Evolutionary conservation across 2,329 filamentous ascomycete genomes (phyloP).

Genomic region (Aspergillus brasiliensis): DNA sequence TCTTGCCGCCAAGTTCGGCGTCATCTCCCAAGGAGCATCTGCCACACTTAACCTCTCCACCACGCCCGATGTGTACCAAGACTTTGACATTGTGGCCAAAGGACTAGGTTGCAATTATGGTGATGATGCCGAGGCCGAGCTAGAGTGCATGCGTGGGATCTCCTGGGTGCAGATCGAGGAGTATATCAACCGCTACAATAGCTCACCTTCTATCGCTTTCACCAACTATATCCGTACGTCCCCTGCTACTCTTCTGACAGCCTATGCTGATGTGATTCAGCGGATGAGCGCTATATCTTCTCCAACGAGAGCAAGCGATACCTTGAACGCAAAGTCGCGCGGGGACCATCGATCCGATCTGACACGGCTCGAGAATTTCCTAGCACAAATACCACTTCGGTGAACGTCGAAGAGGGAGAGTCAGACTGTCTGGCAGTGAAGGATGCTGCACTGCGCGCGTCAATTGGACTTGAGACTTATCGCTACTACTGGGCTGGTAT

Average conservation of each 20-base stretch:
- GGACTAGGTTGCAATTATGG: conserved; percentile 29
- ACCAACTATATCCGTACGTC: conserved; percentile 9
- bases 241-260: too few relatives aligned
- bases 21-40: conserved; percentile 24
- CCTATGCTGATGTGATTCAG: background rate
- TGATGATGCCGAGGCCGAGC: conserved; percentile 23
- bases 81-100: conserved; percentile 35
- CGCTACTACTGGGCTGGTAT: conserved; percentile 46
- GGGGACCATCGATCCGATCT: conserved; percentile 23
- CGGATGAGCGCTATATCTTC: conserved; percentile 33
- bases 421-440: conserved; percentile 12
- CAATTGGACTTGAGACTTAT: conserved; percentile 32
- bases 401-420: conserved; percentile 4
- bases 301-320: conserved; percentile 18
- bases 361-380: conserved; percentile 19
- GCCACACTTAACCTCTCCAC: conserved; percentile 18
- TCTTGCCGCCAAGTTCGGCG: conserved; percentile 13
- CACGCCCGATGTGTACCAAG: conserved; percentile 9
- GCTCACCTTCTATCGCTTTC: conserved; percentile 25
- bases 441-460: conserved; percentile 11
- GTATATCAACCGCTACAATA: conserved; percentile 28
- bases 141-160: conserved; percentile 33
- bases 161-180: conserved; percentile 29
- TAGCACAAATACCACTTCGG: conserved; percentile 17
- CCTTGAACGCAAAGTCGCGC: background rate